Conservation (phyloP, 1,284 basidiomycete genomes). For the Cronartium quercuum region DNA sequence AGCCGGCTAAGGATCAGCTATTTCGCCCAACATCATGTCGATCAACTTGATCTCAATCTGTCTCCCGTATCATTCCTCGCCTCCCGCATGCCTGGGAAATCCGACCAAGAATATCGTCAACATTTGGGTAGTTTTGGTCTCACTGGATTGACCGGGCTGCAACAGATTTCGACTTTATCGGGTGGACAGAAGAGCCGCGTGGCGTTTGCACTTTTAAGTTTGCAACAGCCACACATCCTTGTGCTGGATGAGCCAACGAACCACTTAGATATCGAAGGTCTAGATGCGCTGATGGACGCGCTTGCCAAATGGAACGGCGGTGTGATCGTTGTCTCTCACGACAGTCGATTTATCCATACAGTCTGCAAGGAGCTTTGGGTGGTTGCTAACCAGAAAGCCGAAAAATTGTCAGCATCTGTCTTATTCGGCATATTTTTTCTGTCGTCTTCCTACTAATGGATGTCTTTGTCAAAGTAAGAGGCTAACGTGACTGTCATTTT, state of each 20-base stretch:
- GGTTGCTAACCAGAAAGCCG: conserved; percentile 36
- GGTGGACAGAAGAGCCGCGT: conserved; percentile 97
- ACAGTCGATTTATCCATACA: conserved; percentile 52
- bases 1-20: conserved; percentile 83
- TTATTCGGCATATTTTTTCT: not conserved
- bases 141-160: conserved; percentile 93
- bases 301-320: conserved; percentile 91
- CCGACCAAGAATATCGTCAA: conserved; percentile 88
- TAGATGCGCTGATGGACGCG: conserved; percentile 89
- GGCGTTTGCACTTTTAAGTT: conserved; percentile 83
- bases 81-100: conserved; percentile 83
- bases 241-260: conserved; percentile 91
- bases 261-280: conserved; percentile 67
- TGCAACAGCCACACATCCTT: conserved; percentile 80
- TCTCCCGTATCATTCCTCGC: conserved; percentile 88
- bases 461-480: not conserved
- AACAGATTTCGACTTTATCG: conserved; percentile 56
- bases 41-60: conserved; percentile 76
- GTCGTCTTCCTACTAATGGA: not conserved
- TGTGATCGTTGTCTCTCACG: conserved; percentile 82
- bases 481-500: not conserved
- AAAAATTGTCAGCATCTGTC: conserved; percentile 33
- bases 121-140: conserved; percentile 99
- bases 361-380: conserved; percentile 48
- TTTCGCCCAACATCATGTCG: conserved; percentile 97